These are phyloP conservation scores for Excoecaria agallocha DNA, from an alignment of 345 rosid species.

Conservation along the genomic window DNA sequence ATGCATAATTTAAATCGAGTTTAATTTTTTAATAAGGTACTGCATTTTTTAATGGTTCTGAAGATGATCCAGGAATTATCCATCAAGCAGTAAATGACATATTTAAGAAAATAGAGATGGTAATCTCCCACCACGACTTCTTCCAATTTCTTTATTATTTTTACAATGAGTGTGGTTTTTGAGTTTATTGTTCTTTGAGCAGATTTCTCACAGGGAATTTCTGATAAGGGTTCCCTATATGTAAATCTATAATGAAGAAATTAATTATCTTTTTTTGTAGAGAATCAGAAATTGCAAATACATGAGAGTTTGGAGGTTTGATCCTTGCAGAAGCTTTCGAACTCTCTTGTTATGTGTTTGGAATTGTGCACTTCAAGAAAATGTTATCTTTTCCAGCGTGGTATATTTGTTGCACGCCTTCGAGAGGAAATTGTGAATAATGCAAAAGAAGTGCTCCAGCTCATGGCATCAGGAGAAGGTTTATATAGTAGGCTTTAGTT, in stretches of 20 bases:
- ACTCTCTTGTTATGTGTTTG: conserved; percentile 12
- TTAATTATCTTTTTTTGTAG: conserved; percentile 77
- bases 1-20: not conserved
- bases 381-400: conserved; percentile 37
- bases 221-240: no score
- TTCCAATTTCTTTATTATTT: not conserved
- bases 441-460: no score
- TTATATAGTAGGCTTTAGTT: no score
- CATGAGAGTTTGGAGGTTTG: conserved; percentile 93
- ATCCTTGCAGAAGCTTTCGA: conserved; percentile 6
- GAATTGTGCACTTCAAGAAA: conserved; percentile 6
- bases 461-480: no score
- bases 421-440: no score
- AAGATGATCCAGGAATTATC: conserved; percentile 70
- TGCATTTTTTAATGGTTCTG: conserved; percentile 89
- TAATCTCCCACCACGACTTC: conserved; percentile 11
- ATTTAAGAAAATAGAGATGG: conserved; percentile 56
- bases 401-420: no score
- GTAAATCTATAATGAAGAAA: no score
- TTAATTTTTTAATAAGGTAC: conserved; percentile 45
- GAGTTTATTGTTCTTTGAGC: no score
- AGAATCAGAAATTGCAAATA: conserved; percentile 77
- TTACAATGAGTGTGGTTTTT: not conserved
- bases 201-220: no score
- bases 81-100: conserved; percentile 70